phyloP scores from a whole-genome alignment of 164 flowering plant species.

The Sedum album region DNA sequence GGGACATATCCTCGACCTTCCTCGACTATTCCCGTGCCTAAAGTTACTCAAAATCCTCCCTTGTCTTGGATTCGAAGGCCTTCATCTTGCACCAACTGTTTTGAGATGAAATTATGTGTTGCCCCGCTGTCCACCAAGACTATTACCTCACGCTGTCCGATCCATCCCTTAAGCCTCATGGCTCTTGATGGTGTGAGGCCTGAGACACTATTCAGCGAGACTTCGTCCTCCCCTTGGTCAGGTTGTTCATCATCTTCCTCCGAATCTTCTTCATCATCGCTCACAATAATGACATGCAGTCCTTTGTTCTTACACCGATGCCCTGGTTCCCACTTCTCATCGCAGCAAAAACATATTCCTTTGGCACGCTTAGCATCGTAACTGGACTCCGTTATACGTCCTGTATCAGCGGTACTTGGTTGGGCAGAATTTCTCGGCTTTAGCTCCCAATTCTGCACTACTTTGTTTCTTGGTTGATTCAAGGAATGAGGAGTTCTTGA shows the following conservation, averaged over 20 bases:
- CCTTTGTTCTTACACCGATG: not conserved
- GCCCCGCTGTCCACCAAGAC: not conserved
- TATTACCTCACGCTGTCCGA: not conserved
- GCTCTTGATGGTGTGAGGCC: not conserved
- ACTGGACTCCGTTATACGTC: no score
- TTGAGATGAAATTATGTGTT: not conserved
- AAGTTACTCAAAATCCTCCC: not conserved
- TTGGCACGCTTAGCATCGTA: no score
- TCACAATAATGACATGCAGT: not conserved
- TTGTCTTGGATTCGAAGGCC: not conserved
- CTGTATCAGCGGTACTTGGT: no score
- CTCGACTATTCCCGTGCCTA: not conserved
- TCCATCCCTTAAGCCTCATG: not conserved
- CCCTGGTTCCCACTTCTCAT: not conserved
- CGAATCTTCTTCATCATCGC: not conserved
- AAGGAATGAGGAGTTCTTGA: no score
- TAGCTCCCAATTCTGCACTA: no score
- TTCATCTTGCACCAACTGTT: not conserved
- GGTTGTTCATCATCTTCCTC: not conserved
- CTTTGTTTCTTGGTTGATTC: no score
- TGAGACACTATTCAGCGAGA: not conserved
- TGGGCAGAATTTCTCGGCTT: no score
- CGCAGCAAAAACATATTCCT: not conserved
- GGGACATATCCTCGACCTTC: not conserved
- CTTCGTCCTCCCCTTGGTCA: not conserved